A percentile compares a stretch with the other conserved stretches of the same genome.
phyloP scores from a whole-genome alignment of 768 basidiomycete species.

The Boletus sp. region DNA sequence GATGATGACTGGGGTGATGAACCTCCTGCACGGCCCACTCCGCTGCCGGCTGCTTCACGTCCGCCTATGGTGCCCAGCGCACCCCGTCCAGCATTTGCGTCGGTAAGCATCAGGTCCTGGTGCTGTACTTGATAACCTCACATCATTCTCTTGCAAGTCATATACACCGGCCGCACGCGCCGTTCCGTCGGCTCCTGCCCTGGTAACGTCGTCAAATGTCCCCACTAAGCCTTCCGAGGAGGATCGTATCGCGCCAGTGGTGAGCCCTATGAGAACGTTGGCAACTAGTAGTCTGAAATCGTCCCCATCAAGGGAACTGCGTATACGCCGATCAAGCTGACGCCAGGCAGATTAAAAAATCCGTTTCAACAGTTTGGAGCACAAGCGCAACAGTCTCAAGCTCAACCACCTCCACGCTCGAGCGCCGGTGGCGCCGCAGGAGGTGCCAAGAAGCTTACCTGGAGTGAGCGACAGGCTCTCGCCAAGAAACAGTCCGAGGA shows the following conservation, averaged over 20 bases:
- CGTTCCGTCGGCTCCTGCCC: constrained; percentile 33
- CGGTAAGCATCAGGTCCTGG: constrained; percentile 28
- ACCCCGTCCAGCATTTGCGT: constrained; percentile 39
- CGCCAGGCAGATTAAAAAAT: constrained; percentile 86
- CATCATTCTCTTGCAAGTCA: constrained; percentile 10
- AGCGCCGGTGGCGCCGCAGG: constrained; percentile 17
- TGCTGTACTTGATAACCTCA: background rate
- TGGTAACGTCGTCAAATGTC: constrained; percentile 44
- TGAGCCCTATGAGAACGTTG: constrained; percentile 20
- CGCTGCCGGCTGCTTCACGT: constrained; percentile 45
- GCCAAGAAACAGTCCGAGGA: constrained; percentile 85
- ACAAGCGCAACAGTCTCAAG: constrained; percentile 37
- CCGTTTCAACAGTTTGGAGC: constrained; percentile 68
- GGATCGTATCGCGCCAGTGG: constrained; percentile 79
- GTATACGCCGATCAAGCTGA: constrained; percentile 84
- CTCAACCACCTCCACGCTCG: constrained; percentile 28
- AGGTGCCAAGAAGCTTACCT: constrained; percentile 79
- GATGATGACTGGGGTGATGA: constrained; percentile 65
- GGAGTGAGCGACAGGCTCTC: constrained; percentile 91
- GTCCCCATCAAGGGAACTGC: constrained; percentile 56
- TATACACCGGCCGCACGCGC: constrained; percentile 28
- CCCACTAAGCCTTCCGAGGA: constrained; percentile 73
- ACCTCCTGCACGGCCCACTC: constrained; percentile 33
- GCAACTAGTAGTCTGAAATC: background rate
- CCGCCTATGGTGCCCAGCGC: constrained; percentile 46